Conservation (phyloP, 164 flowering plant species). For the Piper betle region DNA sequence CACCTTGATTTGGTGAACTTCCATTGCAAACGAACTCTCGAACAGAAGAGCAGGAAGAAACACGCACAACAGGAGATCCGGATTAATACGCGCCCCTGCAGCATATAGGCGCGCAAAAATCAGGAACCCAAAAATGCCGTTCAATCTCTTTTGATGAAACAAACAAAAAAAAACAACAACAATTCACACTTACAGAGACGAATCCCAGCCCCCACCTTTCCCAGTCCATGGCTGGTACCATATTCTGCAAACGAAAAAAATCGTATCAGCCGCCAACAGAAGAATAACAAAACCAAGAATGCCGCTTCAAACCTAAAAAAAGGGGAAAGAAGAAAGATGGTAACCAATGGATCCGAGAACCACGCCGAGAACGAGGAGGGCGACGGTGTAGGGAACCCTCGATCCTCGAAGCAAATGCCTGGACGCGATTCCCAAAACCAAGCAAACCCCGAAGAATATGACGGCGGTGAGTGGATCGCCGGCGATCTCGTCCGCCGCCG, state of each 20-base stretch:
- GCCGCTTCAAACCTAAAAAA: not conserved
- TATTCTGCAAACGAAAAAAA: conserved; percentile 39
- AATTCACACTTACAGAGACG: conserved; percentile 60
- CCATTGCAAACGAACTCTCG: conserved; percentile 95
- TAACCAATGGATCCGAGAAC: conserved; percentile 80
- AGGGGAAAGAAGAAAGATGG: not conserved
- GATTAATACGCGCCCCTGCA: conserved; percentile 85
- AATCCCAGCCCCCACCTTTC: conserved; percentile 79
- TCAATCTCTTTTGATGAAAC: not conserved
- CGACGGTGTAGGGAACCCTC: conserved; percentile 86
- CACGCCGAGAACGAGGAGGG: conserved; percentile 71
- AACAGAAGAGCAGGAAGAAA: conserved; percentile 95
- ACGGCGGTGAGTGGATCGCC: conserved; percentile 51
- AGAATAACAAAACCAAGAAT: not conserved
- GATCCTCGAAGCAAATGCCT: conserved; percentile 80
- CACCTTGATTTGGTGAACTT: conserved; percentile 97
- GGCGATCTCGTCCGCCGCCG: conserved; percentile 11
- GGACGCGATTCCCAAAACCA: conserved; percentile 72
- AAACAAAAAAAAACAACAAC: not conserved
- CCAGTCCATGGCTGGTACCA: conserved; percentile 57
- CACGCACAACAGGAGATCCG: conserved; percentile 79
- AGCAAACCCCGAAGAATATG: conserved; percentile 49
- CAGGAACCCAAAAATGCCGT: not conserved
- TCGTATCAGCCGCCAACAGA: not conserved
- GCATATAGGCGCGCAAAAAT: conserved; percentile 3